Percentiles rank a stretch among this genome's conserved stretches.
Conservation (phyloP, 2,329 filamentous ascomycete genomes). For the Pyricularia pennisetigena region DNA sequence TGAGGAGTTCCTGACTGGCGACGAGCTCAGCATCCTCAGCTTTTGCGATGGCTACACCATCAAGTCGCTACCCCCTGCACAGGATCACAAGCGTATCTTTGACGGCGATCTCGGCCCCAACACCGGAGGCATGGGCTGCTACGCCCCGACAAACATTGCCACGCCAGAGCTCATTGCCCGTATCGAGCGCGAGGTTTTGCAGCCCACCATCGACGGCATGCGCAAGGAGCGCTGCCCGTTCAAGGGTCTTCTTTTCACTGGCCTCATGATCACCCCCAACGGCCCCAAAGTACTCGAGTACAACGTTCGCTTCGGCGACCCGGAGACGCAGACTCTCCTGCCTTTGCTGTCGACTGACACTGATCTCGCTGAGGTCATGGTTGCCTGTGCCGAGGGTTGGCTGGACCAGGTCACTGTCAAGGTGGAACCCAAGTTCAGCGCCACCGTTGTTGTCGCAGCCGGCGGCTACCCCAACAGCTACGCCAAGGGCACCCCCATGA, state of each 20-base stretch:
- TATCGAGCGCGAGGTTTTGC: slow-evolving; percentile 74
- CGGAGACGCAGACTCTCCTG: slow-evolving; percentile 81
- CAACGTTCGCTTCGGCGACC: slow-evolving; percentile 88
- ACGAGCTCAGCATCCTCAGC: slow-evolving; percentile 84
- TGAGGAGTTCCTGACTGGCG: slow-evolving; percentile 77
- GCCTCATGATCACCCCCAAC: slow-evolving; percentile 79
- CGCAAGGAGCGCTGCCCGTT: slow-evolving; percentile 66
- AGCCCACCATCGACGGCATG: slow-evolving; percentile 86
- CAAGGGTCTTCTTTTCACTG: slow-evolving; percentile 72
- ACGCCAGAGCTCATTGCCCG: slow-evolving; percentile 65
- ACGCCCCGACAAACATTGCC: slow-evolving; percentile 78
- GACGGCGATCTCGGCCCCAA: slow-evolving; percentile 88
- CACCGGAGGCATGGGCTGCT: slow-evolving; percentile 96
- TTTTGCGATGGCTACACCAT: slow-evolving; percentile 87
- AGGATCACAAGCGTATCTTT: slow-evolving; percentile 92
- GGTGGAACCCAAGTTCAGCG: slow-evolving; percentile 61
- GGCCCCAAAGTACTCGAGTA: slow-evolving; percentile 85
- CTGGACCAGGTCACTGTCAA: slow-evolving; percentile 61
- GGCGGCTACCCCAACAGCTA: slow-evolving; percentile 86
- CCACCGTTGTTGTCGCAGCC: slow-evolving; percentile 89
- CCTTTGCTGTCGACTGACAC: slow-evolving; percentile 67
- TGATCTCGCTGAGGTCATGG: slow-evolving; percentile 81
- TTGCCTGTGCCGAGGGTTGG: slow-evolving; percentile 69
- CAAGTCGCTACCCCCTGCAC: slow-evolving; percentile 75
- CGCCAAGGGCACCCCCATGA: slow-evolving; percentile 61